phyloP scores from a whole-genome alignment of 306 rosid genomes.

The Calophaca sinica region DNA sequence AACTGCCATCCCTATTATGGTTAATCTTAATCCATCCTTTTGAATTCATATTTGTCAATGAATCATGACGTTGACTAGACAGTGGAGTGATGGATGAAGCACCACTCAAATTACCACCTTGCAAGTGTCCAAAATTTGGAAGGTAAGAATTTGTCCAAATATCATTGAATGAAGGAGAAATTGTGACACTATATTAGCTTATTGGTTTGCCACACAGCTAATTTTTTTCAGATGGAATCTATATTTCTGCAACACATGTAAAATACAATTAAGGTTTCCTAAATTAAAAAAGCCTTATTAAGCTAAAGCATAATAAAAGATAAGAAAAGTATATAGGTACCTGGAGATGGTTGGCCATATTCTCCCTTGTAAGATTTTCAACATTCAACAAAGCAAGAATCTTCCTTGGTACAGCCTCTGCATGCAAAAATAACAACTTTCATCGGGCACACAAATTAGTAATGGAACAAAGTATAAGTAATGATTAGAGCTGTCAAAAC shows the following conservation, averaged over 20 bases:
- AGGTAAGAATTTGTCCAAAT: too few relatives aligned
- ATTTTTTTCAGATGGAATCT: conserved; percentile 83
- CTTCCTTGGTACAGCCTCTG: conserved; percentile 95
- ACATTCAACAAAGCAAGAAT: conserved; percentile 92
- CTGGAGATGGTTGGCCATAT: conserved; percentile 98
- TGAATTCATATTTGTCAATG: conserved; percentile 50
- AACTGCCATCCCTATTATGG: conserved; percentile 53
- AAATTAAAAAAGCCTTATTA: conserved; percentile 20
- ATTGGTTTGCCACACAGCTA: conserved; percentile 69
- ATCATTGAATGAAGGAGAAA: conserved; percentile 51
- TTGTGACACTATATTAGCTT: conserved; percentile 73
- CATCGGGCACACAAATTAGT: conserved; percentile 24
- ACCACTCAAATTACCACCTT: conserved; percentile 54
- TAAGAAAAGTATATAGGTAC: conserved; percentile 49
- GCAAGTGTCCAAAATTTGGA: conserved; percentile 46
- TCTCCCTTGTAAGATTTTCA: conserved; percentile 93
- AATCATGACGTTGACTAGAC: conserved; percentile 51
- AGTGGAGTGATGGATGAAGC: conserved; percentile 58
- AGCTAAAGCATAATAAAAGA: conserved; percentile 23
- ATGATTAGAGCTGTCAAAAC: too few relatives aligned
- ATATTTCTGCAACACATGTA: conserved; percentile 72
- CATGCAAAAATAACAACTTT: conserved; percentile 31
- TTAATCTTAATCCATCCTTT: conserved; percentile 78
- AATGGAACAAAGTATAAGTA: too few relatives aligned
- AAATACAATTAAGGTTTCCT: conserved; percentile 35